Base-by-base conservation (phyloP, 2,329 filamentous ascomycete species). In the Fusarium circinatum region DNA sequence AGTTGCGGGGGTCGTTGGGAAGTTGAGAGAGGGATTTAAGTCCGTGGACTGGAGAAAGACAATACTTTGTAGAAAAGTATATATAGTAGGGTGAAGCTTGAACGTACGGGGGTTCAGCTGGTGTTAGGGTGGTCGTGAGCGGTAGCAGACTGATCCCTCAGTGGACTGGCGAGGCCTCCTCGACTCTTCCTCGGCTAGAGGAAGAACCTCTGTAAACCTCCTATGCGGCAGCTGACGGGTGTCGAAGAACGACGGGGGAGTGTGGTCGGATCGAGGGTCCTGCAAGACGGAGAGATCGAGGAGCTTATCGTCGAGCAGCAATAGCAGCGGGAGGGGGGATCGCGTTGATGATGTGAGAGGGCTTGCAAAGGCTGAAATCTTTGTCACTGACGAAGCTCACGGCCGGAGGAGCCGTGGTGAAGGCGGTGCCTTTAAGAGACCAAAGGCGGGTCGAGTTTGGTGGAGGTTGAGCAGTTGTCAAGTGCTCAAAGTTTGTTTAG, bases 111-210 rank as follows among this genome's bases (percentile, higher is more conserved):
- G 68, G 77, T 79, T 75, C 78, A 80, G 80, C 80, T 76, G 78
- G 83, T 92, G 87, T 95, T 98, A 98, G 84, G 96, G 96, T 85
- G 96, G 96, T 90, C 94, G 94, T 89, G 96, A 98, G 86, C 92
- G 93, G 88, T 95, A 97, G 86, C 92, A 93, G 88, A 94, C 93
- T 89, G 94, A 93, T 92, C 92, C 94, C 89, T 93, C 89, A 89
- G 89, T 92, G 89, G 92, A 91, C 91, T 93, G 94, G 92, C 94
- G 93, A 94, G 94, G 94, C 93, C 94, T 96, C 93, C 93, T 94
- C 93, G 95, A 98, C 94, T 96, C 96, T 97, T 96, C 96, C 96
- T 95, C 96, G 85, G 87, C 88, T 88, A 96, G 96, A 98, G 95
- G 96, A 98, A 98, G 96, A 97, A 95, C 93, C 93, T 92, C 90